Percentiles rank a stretch among this genome's conserved stretches.
phyloP scores from a whole-genome alignment of 495 filamentous ascomycete species.

The Daldinia decipiens region DNA sequence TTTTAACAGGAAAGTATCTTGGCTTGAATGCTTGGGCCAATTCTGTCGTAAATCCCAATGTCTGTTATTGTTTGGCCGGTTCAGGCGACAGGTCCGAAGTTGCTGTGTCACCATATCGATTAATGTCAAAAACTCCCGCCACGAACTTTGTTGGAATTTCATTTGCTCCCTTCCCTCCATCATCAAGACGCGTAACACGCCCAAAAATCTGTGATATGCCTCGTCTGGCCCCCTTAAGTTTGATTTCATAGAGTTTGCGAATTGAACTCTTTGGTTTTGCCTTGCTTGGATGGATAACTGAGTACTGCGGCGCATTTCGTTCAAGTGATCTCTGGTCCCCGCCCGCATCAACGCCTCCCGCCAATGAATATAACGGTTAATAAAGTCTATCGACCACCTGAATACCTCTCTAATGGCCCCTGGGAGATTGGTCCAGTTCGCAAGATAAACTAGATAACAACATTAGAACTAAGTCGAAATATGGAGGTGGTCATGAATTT shows the following conservation, averaged over 20 bases:
- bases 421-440: neutral
- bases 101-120: neutral
- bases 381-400: slow-evolving; percentile 8
- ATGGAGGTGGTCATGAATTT: neutral
- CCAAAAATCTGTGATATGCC: neutral
- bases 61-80: neutral
- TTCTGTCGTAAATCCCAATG: neutral
- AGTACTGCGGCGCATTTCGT: neutral
- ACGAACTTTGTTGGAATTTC: neutral
- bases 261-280: too few species aligned
- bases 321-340: neutral
- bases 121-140: neutral
- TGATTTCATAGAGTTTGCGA: neutral
- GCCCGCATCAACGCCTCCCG: slow-evolving; percentile 1
- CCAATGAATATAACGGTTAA: slow-evolving; percentile 23
- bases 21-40: neutral
- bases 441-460: slow-evolving; percentile 5
- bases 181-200: slow-evolving; percentile 4
- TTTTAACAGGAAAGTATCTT: neutral
- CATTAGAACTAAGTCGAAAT: neutral
- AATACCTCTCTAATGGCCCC: neutral
- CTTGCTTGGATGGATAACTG: neutral
- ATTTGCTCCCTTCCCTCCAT: neutral
- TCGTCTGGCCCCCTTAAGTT: neutral
- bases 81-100: neutral